A percentile compares a stretch with the other conserved stretches of the same genome.
phyloP scores from a whole-genome alignment of 1,284 basidiomycete genomes.

The Puccinia novopanici region DNA sequence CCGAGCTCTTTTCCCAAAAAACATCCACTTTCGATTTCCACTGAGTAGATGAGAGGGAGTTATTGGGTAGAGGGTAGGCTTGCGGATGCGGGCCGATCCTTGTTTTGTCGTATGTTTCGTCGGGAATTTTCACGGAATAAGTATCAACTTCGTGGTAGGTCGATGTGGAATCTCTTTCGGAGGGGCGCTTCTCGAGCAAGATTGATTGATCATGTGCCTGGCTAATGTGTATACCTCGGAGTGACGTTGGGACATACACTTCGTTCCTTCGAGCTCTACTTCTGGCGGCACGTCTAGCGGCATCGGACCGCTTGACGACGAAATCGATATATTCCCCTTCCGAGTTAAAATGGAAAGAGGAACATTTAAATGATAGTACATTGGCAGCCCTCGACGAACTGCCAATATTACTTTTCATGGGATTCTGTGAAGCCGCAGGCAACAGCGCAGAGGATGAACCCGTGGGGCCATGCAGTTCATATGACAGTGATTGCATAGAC shows the following conservation, averaged over 20 bases:
- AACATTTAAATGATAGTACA: slow-evolving; percentile 32
- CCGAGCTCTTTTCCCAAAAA: slow-evolving; percentile 36
- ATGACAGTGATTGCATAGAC: slow-evolving; percentile 40
- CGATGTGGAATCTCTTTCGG: slow-evolving; percentile 14
- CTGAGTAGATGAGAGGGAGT: background rate
- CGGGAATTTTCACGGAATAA: background rate
- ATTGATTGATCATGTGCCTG: slow-evolving; percentile 31
- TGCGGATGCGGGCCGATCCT: slow-evolving; percentile 21
- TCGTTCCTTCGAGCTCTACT: slow-evolving; percentile 36
- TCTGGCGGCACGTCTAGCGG: slow-evolving; percentile 27
- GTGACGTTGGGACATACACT: slow-evolving; percentile 29
- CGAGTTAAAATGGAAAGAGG: slow-evolving; percentile 44
- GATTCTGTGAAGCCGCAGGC: background rate
- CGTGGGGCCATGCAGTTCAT: slow-evolving; percentile 37
- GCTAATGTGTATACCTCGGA: slow-evolving; percentile 31
- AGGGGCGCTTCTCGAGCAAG: slow-evolving; percentile 18
- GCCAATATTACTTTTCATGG: background rate
- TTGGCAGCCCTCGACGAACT: slow-evolving; percentile 24
- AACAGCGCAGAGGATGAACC: slow-evolving; percentile 4
- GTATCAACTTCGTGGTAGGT: slow-evolving; percentile 14
- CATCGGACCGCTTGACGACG: slow-evolving; percentile 34
- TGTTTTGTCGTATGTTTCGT: background rate
- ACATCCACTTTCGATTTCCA: slow-evolving; percentile 48
- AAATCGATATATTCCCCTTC: slow-evolving; percentile 47
- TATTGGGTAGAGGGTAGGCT: slow-evolving; percentile 47